Base-by-base conservation (phyloP, 2,329 filamentous ascomycete genomes). In the Trichoderma hamatum region DNA sequence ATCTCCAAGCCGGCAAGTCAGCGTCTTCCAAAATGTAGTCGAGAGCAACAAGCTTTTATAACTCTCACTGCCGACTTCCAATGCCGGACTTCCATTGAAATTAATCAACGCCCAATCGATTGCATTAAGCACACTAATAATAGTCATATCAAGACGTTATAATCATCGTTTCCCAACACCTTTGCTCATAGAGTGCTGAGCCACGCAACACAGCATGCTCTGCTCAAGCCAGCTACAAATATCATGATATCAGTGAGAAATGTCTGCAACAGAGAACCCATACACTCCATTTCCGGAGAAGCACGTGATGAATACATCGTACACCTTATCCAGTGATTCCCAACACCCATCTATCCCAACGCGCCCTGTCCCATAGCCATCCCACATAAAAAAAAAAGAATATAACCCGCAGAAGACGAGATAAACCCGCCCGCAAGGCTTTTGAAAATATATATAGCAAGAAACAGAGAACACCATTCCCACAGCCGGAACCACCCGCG, bases 341-440 rank as follows among this genome's bases (percentile, higher is more conserved):
- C 56, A 56, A 56, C 58, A 68, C 51, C 58, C 49, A 49, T 68
- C 66, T 68, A 68, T 63, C 62, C 66, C 66, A 68, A 68, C 65
- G 39, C 65, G 56, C 55, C 56, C n/a, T 43, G 49, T 68, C 24
- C 66, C 58, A 68, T 54, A 54, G 59, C 55, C 58, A 28, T 68
- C 66, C 58, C n/a, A 34, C 34, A 62, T 14, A 52, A 62, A 62
- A 46, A 34, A 52, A 62, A 62, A 46, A 34, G 51, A 56, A 68
- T 56, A 68, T 34, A 62, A 49, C 49, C 66, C 13, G 51, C 59
- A 32, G 24, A 28, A 63, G 46, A 36, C 34, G 28, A 34, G 28
- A 60, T 26, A 30, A 49, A 32, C 24, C 43, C 56, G 49, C 16
- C 28, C 46, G 51, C 58, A 46, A 62, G 36, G 56, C 49, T 28